These are phyloP conservation scores for Suillus weaverae DNA, from an alignment of 768 basidiomycete genomes.

Conservation along the genomic window DNA sequence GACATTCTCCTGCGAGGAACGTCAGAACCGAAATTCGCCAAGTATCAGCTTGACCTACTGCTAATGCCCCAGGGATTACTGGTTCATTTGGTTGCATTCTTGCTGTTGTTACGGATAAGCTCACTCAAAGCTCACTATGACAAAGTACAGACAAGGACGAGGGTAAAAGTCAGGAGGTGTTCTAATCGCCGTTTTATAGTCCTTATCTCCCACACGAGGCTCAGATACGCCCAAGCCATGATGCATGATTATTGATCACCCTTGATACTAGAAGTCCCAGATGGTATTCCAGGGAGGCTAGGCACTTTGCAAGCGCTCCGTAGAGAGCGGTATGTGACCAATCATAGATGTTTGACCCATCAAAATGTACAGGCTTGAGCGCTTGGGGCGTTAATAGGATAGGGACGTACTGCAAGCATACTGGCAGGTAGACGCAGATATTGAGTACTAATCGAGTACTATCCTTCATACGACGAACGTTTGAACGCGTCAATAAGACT, in stretches of 20 bases:
- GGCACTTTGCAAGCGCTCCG: neutral
- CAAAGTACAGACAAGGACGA: neutral
- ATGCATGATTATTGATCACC: neutral
- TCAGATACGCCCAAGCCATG: neutral
- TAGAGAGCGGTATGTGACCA: neutral
- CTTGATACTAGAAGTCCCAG: neutral
- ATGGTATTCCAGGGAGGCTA: neutral
- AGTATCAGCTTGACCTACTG: neutral
- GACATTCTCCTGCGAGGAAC: neutral
- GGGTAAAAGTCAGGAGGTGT: neutral
- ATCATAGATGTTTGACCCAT: neutral
- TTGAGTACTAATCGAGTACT: neutral
- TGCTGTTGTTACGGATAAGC: neutral
- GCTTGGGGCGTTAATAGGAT: neutral
- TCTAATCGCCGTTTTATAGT: conserved; percentile 1
- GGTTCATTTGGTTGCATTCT: neutral
- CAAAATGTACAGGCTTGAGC: neutral
- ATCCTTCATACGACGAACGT: neutral
- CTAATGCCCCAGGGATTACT: conserved; percentile 2
- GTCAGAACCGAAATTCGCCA: neutral
- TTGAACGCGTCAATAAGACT: neutral
- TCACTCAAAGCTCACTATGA: neutral
- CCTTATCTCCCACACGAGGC: neutral
- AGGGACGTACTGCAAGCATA: neutral
- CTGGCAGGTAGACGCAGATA: neutral